Evolutionary conservation across 306 rosid species (phyloP), one percentile per base, ranked within the genome.

Genomic region (Canavalia ensiformis): DNA sequence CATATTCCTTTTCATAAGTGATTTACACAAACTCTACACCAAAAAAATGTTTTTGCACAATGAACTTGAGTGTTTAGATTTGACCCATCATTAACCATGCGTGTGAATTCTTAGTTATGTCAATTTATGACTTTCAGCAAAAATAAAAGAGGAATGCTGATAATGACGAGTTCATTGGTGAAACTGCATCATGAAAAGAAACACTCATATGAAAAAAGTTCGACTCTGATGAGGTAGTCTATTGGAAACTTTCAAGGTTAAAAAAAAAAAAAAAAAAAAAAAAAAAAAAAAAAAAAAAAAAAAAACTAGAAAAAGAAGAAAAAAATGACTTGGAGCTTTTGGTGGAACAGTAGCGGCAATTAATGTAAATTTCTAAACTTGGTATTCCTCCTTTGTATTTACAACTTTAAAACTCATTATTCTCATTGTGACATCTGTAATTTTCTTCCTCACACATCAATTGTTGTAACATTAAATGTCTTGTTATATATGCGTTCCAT

Each of bases 101-200:
- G n/a, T 59, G 2, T 59, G 2, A 0, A 45, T 18, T 2, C 8
- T 70, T 51, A 55, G n/a, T 72, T 13, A 42, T 64, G 30, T 6
- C 60, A 52, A 37, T 42, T 72, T 41, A 0, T 52, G 12, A 9
- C 0, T 72, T 81, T 51, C 67, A 81, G 84, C 12, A 42, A 72
- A 52, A 81, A 31, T 42, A 8, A 62, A 56, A 28, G 74, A 72
- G 45, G 70, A 45, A 50, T 29, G 46, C 3, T 44, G 44, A 35
- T 12, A 10, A 2, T 54, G 8, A 44, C 45, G 25, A 42, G 65
- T 49, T 54, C 74, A 42, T 65, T 12, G 64, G 64, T 75, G 71
- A 75, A 55, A 66, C 56, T 75, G 29, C 64, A 33, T 33, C 25
- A 33, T 44, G 75, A 11, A 55, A 51, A 73, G 4, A 12, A 37